Evolutionary conservation across 257 asterid genomes (phyloP), one percentile per base, ranked within the genome.

Genomic region (Solanum peruvianum): DNA sequence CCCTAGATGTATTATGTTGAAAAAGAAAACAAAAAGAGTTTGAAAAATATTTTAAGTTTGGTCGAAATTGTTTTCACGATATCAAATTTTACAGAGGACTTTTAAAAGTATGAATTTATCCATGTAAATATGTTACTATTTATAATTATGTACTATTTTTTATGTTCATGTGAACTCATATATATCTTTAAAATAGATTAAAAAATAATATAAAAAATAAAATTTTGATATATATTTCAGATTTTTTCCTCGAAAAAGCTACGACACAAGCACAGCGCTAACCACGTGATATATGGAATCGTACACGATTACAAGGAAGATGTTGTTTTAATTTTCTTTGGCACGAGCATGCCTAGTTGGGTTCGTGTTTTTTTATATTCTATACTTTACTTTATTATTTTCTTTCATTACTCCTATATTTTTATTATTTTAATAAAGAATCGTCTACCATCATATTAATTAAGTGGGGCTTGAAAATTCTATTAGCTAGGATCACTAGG

Each of bases 271-370:
- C 84, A 89, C 94, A 90, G 93, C 91, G 70, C 91, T 86, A 90
- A 16, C 91, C 96, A 93, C 93, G 95, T 93, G 96, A 91, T 71
- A 27, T 27, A n/a, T 27, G 72, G 88, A 87, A 87, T 90, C 90
- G 73, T 82, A 84, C 41, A 12, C 44, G 87, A 88, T 90, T 87
- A 25, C 86, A 31, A 71, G 87, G 85, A 58, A 71, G 60, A 56
- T 58, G 71, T 82, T 67, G 47, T 82, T 67, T 88, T 27, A 21
- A 41, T 85, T 67, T 85, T 49, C 82, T 42, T 21, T 45, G 35
- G 64, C 86, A 90, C 75, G 72, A 83, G 89, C 62, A 35, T 35
- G 44, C 33, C 31, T 83, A 78, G 73, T 83, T 58, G 64, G 62
- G 83, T 29, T 23, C 70, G 11, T 42, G 11, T 71, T 56, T 4